phyloP scores from a whole-genome alignment of 371 early-diverging fungal genomes.

The Mucor mucedo region DNA sequence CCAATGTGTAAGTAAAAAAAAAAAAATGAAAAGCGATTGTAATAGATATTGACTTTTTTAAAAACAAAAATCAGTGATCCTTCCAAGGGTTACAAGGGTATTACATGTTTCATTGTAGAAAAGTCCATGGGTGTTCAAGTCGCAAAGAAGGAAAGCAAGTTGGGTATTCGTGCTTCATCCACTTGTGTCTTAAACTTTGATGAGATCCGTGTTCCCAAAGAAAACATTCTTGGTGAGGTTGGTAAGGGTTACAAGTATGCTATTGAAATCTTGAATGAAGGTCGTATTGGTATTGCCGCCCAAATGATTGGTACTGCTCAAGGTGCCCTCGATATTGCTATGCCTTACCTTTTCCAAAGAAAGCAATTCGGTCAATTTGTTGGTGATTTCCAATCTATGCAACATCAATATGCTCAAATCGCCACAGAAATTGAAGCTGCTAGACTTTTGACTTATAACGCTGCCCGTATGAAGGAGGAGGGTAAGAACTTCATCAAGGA shows the following conservation, averaged over 20 bases:
- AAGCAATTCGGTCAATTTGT: constrained; percentile 91
- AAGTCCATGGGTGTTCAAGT: constrained; percentile 93
- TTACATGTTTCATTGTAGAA: constrained; percentile 97
- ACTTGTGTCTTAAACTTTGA: constrained; percentile 96
- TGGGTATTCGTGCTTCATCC: constrained; percentile 96
- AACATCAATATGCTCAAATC: constrained; percentile 93
- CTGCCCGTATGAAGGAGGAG: constrained; percentile 95
- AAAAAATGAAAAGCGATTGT: not conserved
- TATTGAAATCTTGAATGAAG: constrained; percentile 97
- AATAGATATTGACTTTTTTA: not conserved
- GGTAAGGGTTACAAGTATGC: constrained; percentile 99
- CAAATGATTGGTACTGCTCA: constrained; percentile 98
- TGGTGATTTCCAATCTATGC: constrained; percentile 97
- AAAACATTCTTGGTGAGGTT: constrained; percentile 90
- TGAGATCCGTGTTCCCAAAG: constrained; percentile 87
- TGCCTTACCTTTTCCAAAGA: constrained; percentile 95
- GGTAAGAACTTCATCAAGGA: constrained; percentile 89
- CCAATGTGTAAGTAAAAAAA: constrained; percentile 72
- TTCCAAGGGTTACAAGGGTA: constrained; percentile 94
- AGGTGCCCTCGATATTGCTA: constrained; percentile 88
- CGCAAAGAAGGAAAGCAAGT: constrained; percentile 97
- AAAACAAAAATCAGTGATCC: not conserved
- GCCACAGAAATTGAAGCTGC: constrained; percentile 97
- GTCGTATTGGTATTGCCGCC: constrained; percentile 97
- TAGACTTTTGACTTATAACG: constrained; percentile 96